Base-by-base conservation (phyloP, 2,329 filamentous ascomycete genomes). In the Fusarium nisikadoi region DNA sequence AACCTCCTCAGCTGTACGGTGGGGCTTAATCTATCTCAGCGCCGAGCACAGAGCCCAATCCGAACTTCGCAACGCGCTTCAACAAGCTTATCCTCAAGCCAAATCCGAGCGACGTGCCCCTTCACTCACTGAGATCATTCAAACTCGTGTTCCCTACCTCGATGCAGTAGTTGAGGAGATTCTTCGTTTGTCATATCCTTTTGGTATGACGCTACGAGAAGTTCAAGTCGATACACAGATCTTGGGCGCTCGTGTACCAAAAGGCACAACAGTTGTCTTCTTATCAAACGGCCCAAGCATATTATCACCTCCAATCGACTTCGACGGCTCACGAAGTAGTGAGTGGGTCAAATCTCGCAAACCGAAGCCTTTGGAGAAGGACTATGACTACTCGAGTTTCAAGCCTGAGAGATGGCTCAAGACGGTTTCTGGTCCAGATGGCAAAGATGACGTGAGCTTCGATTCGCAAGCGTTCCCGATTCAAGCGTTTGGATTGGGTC, bases 401-500 rank as follows among this genome's bases (percentile, higher is more conserved):
- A 31, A 39, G 3, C 71, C 71, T 12, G 71, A 74, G 23, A 60
- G 71, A 13, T 74, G 71, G 71, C 33, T 74, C 8, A 58, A 57
- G 23, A 54, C 29, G 2, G 17, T 12, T 5, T 6, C 13, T 2
- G 9, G 20, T 4, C 11, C 9, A 6, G 29, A 29, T 23, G 61
- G 71, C 2, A 49, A 35, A 5, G 25, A 59, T 3, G 52, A 62
- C 49, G 61, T 17, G 19, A 69, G 65, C 17, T 82, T 80, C 43
- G 78, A 81, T 47, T 56, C 75, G 0, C 66, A 72, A 19, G 76
- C 80, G 0, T 80, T 81, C 0, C 82, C 82, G 0, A 52, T 70
- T 4, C 71, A 83, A 10, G 62, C 79, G 0, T 84, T 84, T 65
- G 80, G 83, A 0, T 17, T 79, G 2, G 83, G 83, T 0, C 68